A percentile compares a stretch with the other conserved stretches of the same genome.
Evolutionary conservation across 2,329 filamentous ascomycete species (phyloP).

Genomic region (Fusarium nodosum): DNA sequence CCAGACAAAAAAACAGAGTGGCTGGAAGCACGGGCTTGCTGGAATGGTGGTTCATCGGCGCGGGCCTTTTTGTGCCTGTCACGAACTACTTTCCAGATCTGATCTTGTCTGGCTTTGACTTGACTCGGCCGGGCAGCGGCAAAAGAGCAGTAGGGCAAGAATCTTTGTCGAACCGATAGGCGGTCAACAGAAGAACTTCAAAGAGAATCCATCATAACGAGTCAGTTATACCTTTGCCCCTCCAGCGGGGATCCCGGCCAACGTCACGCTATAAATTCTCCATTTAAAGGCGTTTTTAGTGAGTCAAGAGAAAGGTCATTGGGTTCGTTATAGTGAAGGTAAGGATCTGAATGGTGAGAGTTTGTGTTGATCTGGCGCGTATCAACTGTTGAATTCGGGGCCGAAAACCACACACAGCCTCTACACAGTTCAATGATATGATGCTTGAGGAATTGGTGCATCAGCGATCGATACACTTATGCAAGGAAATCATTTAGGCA

Average conservation of each 20-base stretch:
- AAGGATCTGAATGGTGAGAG: conserved; percentile 3
- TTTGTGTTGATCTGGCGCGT: conserved; percentile 15
- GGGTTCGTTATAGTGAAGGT: conserved; percentile 1
- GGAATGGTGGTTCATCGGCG: conserved; percentile 30
- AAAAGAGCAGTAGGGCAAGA: not conserved
- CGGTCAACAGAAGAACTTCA: conserved; percentile 5
- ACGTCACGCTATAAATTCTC: conserved; percentile 11
- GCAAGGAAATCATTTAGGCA: not conserved
- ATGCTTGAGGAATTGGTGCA: not conserved
- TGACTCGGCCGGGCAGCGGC: conserved; percentile 26
- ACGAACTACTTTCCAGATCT: conserved; percentile 22
- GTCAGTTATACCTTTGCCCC: conserved; percentile 22
- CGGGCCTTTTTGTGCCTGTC: conserved; percentile 27
- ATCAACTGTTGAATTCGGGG: not conserved
- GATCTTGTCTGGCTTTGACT: conserved; percentile 5
- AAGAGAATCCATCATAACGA: conserved; percentile 16
- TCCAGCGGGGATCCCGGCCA: conserved; percentile 11
- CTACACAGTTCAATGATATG: not conserved
- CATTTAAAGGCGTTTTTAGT: conserved; percentile 19
- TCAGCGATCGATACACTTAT: not conserved
- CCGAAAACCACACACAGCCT: not conserved
- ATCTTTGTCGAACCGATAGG: conserved; percentile 4
- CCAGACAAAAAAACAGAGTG: conserved; percentile 14
- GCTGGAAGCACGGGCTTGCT: conserved; percentile 27
- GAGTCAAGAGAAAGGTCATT: conserved; percentile 5